phyloP scores from a whole-genome alignment of 2,329 filamentous ascomycete genomes.

The Sporothrix luriei region DNA sequence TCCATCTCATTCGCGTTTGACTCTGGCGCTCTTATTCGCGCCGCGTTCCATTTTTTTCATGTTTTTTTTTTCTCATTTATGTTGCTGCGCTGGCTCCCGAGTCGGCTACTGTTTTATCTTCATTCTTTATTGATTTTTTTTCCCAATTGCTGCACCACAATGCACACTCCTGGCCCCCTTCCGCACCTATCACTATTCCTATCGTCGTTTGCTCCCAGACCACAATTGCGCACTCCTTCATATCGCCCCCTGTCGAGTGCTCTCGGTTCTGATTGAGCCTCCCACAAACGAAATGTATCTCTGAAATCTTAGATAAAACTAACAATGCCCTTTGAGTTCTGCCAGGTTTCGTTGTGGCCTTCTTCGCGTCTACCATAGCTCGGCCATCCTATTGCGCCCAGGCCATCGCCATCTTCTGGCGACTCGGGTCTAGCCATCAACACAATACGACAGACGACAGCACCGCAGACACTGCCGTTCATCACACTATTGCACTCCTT shows the following conservation, averaged over 20 bases:
- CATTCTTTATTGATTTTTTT: no score
- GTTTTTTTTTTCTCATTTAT: background rate
- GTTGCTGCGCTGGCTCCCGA: background rate
- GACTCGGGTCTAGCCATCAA: background rate
- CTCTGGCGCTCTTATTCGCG: background rate
- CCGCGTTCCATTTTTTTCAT: background rate
- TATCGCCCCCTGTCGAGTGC: background rate
- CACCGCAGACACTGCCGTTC: background rate
- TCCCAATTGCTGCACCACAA: background rate
- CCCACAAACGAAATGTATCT: slow-evolving; percentile 5
- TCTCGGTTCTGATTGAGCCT: background rate
- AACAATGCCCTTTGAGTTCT: slow-evolving; percentile 5
- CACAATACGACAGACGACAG: background rate
- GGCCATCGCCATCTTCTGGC: background rate
- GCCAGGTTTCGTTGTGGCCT: background rate
- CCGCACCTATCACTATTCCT: background rate
- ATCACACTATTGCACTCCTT: background rate
- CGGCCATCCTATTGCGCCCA: background rate
- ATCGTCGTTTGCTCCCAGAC: background rate
- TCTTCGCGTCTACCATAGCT: no score
- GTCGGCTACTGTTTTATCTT: slow-evolving; percentile 12
- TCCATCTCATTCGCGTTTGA: background rate
- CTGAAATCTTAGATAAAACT: background rate
- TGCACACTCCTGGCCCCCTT: background rate
- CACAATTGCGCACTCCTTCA: background rate